Evolutionary conservation across 225 moss, liverwort and hornwort species (phyloP), one percentile per base, ranked within the genome.

Genomic region (Bryum argenteum): DNA sequence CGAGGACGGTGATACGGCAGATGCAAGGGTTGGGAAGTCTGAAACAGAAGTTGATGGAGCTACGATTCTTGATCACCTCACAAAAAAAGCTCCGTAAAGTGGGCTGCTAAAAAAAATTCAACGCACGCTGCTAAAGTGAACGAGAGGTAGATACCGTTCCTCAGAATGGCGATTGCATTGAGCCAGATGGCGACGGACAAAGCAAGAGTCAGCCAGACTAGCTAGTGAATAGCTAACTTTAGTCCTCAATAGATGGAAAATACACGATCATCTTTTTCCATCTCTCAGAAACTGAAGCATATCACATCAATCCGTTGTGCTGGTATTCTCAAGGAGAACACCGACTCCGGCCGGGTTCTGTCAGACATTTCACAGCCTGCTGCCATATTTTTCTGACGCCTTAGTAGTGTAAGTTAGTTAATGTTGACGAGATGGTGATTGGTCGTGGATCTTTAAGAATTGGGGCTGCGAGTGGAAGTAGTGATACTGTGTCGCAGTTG

Each of bases 191-290:
- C 19, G 50, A 67, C 10, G 19, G 17, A 18, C 6, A 52, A 66
- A 16, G 61, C 57, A 22, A 22, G 18, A 61, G 6, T 53, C 0
- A 21, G 76, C 43, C 37, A n/a, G 24, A 23, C 74, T 78, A 14
- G 4, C 1, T 26, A 4, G 53, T 47, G 72, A 67, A 18, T 15
- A 14, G 23, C 82, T 76, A 79, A 69, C 10, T 79, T 79, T 83
- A 68, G 79, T 39, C 67, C 33, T 0, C 44, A n/a, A n/a, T 17
- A 63, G 45, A 71, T 75, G 66, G 43, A 66, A 8, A 33, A 4
- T 54, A n/a, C 23, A 7, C 6, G 15, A 48, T 15, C 37, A 28
- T 56, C n/a, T 28, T 40, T 7, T 70, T 45, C 70, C 0, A 16
- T 12, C 17, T 43, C 51, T 23, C 51, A 1, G 11, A 18, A 55